Conservation (phyloP, 192 early-diverging fungal genomes). For the Endogone sp. region DNA sequence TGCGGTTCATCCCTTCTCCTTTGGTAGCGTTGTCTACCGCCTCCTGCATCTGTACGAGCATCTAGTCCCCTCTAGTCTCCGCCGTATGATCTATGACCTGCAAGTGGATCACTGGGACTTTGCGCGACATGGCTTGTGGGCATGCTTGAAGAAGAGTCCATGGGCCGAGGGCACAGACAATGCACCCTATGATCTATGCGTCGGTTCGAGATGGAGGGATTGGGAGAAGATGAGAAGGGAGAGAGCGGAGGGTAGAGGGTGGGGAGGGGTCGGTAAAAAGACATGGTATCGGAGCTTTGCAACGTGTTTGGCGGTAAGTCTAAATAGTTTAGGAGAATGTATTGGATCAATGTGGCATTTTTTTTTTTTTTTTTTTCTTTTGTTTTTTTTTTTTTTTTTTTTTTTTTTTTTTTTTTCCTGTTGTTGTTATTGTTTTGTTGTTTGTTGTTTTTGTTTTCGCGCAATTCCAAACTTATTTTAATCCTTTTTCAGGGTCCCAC, state of each 20-base stretch:
- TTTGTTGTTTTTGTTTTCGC: background rate
- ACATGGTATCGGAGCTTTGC: constrained; percentile 1
- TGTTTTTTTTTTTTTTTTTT: background rate
- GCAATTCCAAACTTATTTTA: no score
- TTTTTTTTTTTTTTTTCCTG: background rate
- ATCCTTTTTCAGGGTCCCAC: background rate
- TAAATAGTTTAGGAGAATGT: no score
- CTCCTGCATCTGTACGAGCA: background rate
- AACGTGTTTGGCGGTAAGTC: background rate
- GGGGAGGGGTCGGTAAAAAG: background rate
- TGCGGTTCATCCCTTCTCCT: background rate
- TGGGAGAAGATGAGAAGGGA: background rate
- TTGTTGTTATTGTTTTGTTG: background rate
- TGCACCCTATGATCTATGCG: constrained; percentile 2
- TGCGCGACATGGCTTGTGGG: background rate
- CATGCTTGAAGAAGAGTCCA: background rate
- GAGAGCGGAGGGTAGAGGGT: background rate
- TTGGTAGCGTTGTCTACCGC: background rate
- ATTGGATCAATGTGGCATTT: no score
- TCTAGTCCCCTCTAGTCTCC: background rate
- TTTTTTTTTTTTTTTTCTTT: background rate
- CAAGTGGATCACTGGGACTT: constrained; percentile 2
- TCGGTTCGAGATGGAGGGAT: background rate
- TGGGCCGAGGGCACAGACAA: constrained; percentile 3
- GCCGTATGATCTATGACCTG: background rate